Evolutionary conservation across 2,329 filamentous ascomycete species (phyloP), one percentile per base, ranked within the genome.

Genomic region (Nectriaceae sp.): DNA sequence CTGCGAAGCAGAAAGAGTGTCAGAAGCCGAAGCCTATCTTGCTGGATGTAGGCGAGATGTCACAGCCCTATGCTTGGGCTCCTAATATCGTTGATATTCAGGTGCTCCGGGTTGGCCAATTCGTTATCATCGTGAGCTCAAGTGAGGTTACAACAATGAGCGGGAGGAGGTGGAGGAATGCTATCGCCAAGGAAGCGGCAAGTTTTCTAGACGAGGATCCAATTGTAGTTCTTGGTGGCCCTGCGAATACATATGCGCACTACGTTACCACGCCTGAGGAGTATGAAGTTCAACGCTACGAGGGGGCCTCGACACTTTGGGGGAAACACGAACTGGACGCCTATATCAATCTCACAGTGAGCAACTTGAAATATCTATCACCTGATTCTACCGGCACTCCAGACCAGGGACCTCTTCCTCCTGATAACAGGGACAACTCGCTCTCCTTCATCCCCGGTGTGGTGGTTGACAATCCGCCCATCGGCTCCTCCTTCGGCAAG

Each of bases 111-210:
- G 87, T 93, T 1, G 93, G 93, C 0, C 89, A 94, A 62, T 72
- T 97, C 5, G 75, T 95, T 47, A 87, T 97, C 53, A 84, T 97
- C 53, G 83, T 96, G 21, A 88, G 87, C 24, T 88, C 92, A 0
- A 90, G 90, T 22, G 93, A 97, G 69, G 90, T 89, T 1, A 94
- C 89, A 0, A 97, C 92, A 4, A 97, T 97, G 93, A 83, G 89
- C 2, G 92, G 92, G 1, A 81, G 92, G 19, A 83, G 93, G 21
- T 97, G 93, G 92, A 89, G 87, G 63, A 77, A 82, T 24, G 85
- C 89, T 1, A 77, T 95, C 15, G 71, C 76, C 16, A 40, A 57
- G 38, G 75, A 77, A n/a, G 78, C 82, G 6, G 70, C 73, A 2
- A 57, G 72, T 1, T 75, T 80, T 10, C 61, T 77, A 2, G 67